Evolutionary conservation across 345 rosid genomes (phyloP), one percentile per base, ranked within the genome.

Genomic region (Populus euphratica): DNA sequence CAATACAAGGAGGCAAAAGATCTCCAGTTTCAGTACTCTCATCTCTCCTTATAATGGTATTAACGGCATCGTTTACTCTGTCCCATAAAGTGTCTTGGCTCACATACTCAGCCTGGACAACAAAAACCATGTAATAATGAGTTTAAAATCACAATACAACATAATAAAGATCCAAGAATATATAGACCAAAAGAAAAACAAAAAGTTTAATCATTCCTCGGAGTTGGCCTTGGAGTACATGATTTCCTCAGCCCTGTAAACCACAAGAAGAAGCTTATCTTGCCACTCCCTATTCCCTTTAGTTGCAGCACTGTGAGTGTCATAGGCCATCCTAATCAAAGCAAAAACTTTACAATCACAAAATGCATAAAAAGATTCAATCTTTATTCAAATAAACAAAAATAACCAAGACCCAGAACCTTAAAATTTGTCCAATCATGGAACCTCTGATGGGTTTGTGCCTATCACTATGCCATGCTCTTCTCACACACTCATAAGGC

Each of bases 401-500:
- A 52, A 81, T 36, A 36, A 18, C 49, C 33, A 75, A 67, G 75
- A 82, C 84, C 80, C 85, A 77, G 76, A 82, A 95, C 99, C 97
- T 93, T 86, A 93, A 96, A 87, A 96, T 93, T 83, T 96, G 96
- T 36, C 89, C 95, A 75, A 93, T 90, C 79, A 92, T 86, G 54
- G 96, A 91, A 77, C 97, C 99, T 79, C 98, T 79, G 79, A 91
- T 86, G 74, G 98, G 93, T 79, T 88, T 93, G 86, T 92, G 98
- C 69, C 97, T 88, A 39, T 93, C 99, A 73, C 98, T 96, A 85
- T 96, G 99, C 99, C 99, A 96, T 79, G 94, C 93, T 85, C 97
- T 86, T 81, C 88, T 88, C 36, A 93, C 96, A 77, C 99, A 95
- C 91, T 93, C 98, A 76, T 90, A 95, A 25, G 99, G 98, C 81